phyloP scores from a whole-genome alignment of 73 alveolate genomes.

The Durusdinium trenchii region DNA sequence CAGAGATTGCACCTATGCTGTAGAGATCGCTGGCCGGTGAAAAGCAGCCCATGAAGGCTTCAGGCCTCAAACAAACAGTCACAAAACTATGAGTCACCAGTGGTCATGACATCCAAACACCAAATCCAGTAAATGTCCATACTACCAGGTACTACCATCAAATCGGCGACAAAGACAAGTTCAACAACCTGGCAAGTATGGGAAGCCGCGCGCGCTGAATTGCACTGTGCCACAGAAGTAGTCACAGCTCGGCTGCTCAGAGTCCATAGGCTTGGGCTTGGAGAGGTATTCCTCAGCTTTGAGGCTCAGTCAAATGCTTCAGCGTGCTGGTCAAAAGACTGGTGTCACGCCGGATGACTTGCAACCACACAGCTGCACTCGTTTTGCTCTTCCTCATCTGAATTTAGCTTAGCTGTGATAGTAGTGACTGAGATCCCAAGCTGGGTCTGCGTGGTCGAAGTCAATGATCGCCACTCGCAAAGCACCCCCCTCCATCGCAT shows the following conservation, averaged over 20 bases:
- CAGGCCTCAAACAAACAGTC: neutral
- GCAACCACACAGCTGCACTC: no score
- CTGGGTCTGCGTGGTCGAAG: slow-evolving; percentile 87
- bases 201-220: slow-evolving; percentile 55
- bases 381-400: neutral
- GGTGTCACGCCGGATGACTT: no score
- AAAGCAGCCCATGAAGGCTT: slow-evolving; percentile 76
- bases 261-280: neutral
- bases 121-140: neutral
- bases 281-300: slow-evolving; percentile 31
- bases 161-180: neutral
- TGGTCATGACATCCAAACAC: neutral
- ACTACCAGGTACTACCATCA: neutral
- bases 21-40: slow-evolving; percentile 84
- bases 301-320: no score
- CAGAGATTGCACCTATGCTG: no score
- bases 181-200: neutral
- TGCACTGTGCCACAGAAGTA: slow-evolving; percentile 85
- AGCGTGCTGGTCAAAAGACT: neutral
- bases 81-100: neutral
- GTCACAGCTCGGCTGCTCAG: slow-evolving; percentile 44
- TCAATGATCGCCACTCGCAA: slow-evolving; percentile 79
- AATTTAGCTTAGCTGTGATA: neutral
- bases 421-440: neutral
- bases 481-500: neutral